phyloP scores from a whole-genome alignment of 2,329 filamentous ascomycete species.

The Fusarium annulatum region DNA sequence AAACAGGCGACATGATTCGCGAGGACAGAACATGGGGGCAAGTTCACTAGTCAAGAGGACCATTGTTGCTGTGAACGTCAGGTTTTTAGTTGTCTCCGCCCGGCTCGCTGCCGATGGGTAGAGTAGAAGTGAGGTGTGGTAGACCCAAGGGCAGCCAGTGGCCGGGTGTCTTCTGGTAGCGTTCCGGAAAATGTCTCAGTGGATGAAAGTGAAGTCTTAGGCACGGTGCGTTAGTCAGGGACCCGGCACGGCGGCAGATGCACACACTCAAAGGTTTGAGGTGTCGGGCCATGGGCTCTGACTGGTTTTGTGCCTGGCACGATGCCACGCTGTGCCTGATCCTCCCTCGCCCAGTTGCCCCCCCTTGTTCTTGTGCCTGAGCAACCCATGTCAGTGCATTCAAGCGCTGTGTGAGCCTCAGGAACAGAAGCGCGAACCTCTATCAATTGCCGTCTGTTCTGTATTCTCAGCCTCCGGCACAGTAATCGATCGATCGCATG shows the following conservation, averaged over 20 bases:
- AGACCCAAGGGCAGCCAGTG: conserved; percentile 28
- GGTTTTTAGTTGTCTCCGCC: conserved; percentile 19
- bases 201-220: conserved; percentile 24
- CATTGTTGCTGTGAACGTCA: not conserved
- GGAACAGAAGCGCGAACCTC: not conserved
- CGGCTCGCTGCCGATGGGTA: conserved; percentile 36
- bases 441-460: not conserved
- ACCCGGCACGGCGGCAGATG: conserved; percentile 38
- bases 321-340: conserved; percentile 33
- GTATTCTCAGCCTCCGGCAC: not conserved
- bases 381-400: conserved; percentile 14
- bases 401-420: not conserved
- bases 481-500: conserved; percentile 5
- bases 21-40: conserved; percentile 24
- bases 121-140: conserved; percentile 20
- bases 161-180: conserved; percentile 1
- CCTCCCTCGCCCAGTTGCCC: conserved; percentile 2
- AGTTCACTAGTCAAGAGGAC: conserved; percentile 29
- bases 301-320: conserved; percentile 37
- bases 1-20: conserved; percentile 40
- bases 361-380: conserved; percentile 35
- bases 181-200: conserved; percentile 44
- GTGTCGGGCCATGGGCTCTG: conserved; percentile 21
- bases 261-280: conserved; percentile 41
- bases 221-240: conserved; percentile 46